Conservation (phyloP, 371 early-diverging fungal species). For the Synchytrium microbalum region DNA sequence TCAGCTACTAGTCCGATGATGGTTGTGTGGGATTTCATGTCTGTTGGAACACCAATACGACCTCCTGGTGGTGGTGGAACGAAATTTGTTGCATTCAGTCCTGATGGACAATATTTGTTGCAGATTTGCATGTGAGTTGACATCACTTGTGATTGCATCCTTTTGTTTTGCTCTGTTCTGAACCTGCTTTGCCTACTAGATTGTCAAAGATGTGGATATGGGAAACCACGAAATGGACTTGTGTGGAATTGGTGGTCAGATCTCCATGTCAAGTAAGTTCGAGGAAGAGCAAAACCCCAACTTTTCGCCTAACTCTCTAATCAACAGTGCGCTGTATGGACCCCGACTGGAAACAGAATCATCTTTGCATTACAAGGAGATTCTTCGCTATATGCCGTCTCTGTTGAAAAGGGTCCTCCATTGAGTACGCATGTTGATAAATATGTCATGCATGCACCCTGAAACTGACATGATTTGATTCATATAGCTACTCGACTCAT, state of each 20-base stretch:
- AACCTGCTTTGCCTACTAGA: too few species aligned
- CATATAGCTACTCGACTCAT: neutral
- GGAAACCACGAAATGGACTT: constrained; percentile 18
- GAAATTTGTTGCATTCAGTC: constrained; percentile 16
- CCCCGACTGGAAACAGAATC: constrained; percentile 17
- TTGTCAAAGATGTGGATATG: constrained; percentile 19
- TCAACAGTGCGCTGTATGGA: constrained; percentile 12
- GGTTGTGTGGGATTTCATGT: constrained; percentile 26
- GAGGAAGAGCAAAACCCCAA: neutral
- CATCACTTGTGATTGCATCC: too few species aligned
- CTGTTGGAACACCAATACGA: constrained; percentile 10
- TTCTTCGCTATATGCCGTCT: constrained; percentile 6
- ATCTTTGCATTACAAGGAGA: constrained; percentile 20
- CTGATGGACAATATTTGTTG: constrained; percentile 23
- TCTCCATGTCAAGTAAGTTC: constrained; percentile 11
- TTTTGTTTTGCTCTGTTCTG: too few species aligned
- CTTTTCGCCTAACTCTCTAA: neutral
- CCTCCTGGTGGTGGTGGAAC: constrained; percentile 15
- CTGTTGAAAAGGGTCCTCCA: constrained; percentile 1
- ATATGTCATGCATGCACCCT: neutral
- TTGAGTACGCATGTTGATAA: constrained; percentile 9
- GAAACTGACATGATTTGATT: neutral
- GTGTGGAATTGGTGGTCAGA: neutral
- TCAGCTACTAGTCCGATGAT: constrained; percentile 11
- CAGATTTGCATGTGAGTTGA: constrained; percentile 11